Conservation (phyloP, 2,329 filamentous ascomycete genomes). For the Nakataea oryzae region DNA sequence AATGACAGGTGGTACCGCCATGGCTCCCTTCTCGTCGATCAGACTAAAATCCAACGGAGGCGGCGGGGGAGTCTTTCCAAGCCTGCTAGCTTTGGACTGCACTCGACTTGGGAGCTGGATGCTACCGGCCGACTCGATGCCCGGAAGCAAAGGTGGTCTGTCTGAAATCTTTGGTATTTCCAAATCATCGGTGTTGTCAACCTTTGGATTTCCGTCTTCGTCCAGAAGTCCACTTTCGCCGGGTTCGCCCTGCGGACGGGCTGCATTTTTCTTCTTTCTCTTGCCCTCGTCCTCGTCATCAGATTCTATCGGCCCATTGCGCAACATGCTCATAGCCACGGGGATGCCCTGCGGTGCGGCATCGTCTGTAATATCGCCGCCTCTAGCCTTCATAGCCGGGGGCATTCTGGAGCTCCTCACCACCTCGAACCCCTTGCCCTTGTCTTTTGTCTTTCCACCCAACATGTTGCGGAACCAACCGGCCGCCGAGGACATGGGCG, state of each 20-base stretch:
- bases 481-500: slow-evolving; percentile 77
- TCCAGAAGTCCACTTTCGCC: slow-evolving; percentile 29
- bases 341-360: slow-evolving; percentile 57
- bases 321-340: slow-evolving; percentile 49
- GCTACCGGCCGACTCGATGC: slow-evolving; percentile 45
- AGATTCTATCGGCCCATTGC: slow-evolving; percentile 53
- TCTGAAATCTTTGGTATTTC: slow-evolving; percentile 31
- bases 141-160: slow-evolving; percentile 45
- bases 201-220: slow-evolving; percentile 33
- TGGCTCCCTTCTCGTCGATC: slow-evolving; percentile 14
- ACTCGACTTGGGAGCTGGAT: slow-evolving; percentile 56
- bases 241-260: slow-evolving; percentile 9
- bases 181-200: slow-evolving; percentile 33
- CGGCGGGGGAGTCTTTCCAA: background rate
- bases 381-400: slow-evolving; percentile 54
- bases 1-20: slow-evolving; percentile 36
- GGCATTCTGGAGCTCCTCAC: slow-evolving; percentile 84
- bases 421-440: slow-evolving; percentile 93
- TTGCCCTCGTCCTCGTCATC: slow-evolving; percentile 41
- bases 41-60: slow-evolving; percentile 7
- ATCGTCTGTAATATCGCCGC: slow-evolving; percentile 50
- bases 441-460: slow-evolving; percentile 82
- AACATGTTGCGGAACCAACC: slow-evolving; percentile 80
- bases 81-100: slow-evolving; percentile 41
- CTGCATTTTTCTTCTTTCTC: slow-evolving; percentile 18